Base-by-base conservation (phyloP, 2,329 filamentous ascomycete genomes). In the Diatrype stigma region DNA sequence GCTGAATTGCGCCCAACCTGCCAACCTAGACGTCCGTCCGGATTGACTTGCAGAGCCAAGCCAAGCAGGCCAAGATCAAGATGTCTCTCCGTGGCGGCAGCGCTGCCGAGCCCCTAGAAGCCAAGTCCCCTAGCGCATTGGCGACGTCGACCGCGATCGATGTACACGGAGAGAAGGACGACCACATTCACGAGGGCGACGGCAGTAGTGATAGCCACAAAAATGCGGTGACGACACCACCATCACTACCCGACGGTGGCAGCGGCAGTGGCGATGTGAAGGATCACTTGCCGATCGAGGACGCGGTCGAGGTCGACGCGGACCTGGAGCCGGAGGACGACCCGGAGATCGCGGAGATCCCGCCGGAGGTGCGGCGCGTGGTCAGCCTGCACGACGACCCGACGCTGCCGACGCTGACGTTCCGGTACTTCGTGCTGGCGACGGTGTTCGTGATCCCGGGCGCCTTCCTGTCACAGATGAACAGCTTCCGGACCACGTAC, bases 371-470 rank as follows among this genome's bases (percentile, higher is more conserved):
- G 14, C 76, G 81, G 40, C 73, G 78, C 22, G 72, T 82, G 40
- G 79, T 84, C 56, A 80, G 75, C 58, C 70, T 84, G 52, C 72
- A 75, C 19, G 80, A 85, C 59, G 79, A 84, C 57, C 73, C 80
- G 1, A 73, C 67, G 3, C 67, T 80, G 26, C 76, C 78, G 1
- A 81, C 78, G 12, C 67, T 84, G 21, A 84, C 81, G 1, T 84
- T 84, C 56, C 76, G 81, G 23, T 84, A 82, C 58, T 80, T 83
- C 58, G 47, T 84, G 22, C 67, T 84, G 22, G 73, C 76, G 5
- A 62, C 79, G 49, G 53, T 84, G 17, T 82, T 83, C 57, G 74
- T 82, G 42, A 70, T 75, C 1, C 79, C 80, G 0, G 81, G 80
- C 2, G 80, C 80, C 2, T 79, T 84, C 56, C 61, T 84, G 2